Conservation (phyloP, 768 basidiomycete genomes). For the Naematelia encephala region DNA sequence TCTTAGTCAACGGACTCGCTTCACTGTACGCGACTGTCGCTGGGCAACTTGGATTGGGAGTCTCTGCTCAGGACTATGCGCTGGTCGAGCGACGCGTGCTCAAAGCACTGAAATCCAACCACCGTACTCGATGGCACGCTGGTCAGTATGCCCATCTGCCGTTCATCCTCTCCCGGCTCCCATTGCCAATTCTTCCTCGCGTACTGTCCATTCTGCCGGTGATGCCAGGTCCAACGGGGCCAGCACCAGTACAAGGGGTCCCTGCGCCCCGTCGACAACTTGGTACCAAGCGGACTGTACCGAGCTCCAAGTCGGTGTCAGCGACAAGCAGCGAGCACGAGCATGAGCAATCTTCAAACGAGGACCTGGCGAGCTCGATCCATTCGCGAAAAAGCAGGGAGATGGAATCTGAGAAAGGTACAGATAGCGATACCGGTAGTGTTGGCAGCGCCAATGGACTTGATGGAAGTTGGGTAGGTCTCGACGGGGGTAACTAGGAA, state of each 20-base stretch:
- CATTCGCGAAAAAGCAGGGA: conserved; percentile 21
- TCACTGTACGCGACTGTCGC: conserved; percentile 16
- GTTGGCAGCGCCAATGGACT: conserved; percentile 10
- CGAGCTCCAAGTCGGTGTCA: conserved; percentile 2
- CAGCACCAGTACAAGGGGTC: conserved; percentile 3
- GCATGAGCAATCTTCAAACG: conserved; percentile 10
- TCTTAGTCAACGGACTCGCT: conserved; percentile 17
- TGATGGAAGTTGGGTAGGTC: conserved; percentile 10
- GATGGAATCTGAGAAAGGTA: conserved; percentile 11
- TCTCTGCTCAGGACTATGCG: conserved; percentile 20
- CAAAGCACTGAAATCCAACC: conserved; percentile 17
- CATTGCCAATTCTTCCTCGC: conserved; percentile 17
- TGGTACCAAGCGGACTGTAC: conserved; percentile 1
- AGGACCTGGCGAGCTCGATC: conserved; percentile 33
- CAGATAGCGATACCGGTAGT: conserved; percentile 12
- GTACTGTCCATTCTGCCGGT: conserved; percentile 20
- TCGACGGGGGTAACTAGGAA: too few species aligned
- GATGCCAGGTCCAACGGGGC: conserved; percentile 28
- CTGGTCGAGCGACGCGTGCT: conserved; percentile 28
- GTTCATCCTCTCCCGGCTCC: conserved; percentile 23
- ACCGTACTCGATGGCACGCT: conserved; percentile 9
- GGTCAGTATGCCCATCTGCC: conserved; percentile 33
- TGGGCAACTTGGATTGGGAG: conserved; percentile 23
- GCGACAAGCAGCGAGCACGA: conserved; percentile 24
- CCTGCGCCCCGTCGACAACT: not conserved